phyloP scores from a whole-genome alignment of 768 basidiomycete genomes.

The Trametes gibbosa region DNA sequence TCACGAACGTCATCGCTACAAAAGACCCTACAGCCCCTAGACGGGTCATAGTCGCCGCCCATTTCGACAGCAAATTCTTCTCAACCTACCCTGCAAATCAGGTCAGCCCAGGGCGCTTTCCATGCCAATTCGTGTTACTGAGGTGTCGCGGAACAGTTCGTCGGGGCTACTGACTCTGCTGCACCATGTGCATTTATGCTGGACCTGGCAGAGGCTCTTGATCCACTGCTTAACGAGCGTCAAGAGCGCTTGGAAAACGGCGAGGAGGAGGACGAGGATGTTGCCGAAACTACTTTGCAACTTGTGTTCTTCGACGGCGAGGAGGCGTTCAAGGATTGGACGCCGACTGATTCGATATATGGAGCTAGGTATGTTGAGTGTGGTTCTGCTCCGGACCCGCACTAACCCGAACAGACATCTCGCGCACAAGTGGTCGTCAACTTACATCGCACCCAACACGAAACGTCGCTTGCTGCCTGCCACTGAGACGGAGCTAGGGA shows the following conservation, averaged over 20 bases:
- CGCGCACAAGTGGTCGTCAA: constrained; percentile 77
- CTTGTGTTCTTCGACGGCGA: constrained; percentile 97
- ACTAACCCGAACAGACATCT: constrained; percentile 63
- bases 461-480: constrained; percentile 53
- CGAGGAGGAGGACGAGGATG: constrained; percentile 70
- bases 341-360: constrained; percentile 85
- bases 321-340: constrained; percentile 93
- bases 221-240: constrained; percentile 65
- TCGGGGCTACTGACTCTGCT: constrained; percentile 97
- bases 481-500: constrained; percentile 60
- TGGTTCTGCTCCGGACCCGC: background rate
- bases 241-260: constrained; percentile 52
- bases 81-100: constrained; percentile 67
- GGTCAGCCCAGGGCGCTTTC: constrained; percentile 39
- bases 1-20: constrained; percentile 93
- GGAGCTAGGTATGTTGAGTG: constrained; percentile 73
- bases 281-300: constrained; percentile 83
- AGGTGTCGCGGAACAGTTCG: constrained; percentile 55
- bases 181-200: constrained; percentile 93
- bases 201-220: constrained; percentile 83
- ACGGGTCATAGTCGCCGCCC: constrained; percentile 85
- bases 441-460: constrained; percentile 58
- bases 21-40: constrained; percentile 84
- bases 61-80: constrained; percentile 93
- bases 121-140: background rate